Conservation (phyloP, 305 asterid genomes). For the Fraxinus floribunda region DNA sequence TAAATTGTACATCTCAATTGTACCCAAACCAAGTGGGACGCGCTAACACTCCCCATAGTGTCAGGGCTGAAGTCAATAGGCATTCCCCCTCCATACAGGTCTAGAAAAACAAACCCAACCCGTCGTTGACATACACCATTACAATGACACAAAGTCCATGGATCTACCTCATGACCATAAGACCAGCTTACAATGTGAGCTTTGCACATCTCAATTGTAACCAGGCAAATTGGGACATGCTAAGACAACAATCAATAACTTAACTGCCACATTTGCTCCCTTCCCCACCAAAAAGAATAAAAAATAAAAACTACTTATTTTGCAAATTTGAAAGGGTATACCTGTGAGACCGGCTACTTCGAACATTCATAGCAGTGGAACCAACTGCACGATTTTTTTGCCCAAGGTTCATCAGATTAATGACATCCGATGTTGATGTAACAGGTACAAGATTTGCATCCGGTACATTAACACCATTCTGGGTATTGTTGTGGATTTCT, state of each 20-base stretch:
- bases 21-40: not conserved
- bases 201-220: not conserved
- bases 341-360: slow-evolving; percentile 97
- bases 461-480: slow-evolving; percentile 81
- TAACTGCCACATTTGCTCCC: not conserved
- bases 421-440: slow-evolving; percentile 65
- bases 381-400: slow-evolving; percentile 84
- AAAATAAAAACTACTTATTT: slow-evolving; percentile 1
- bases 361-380: slow-evolving; percentile 75
- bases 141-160: not conserved
- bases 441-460: slow-evolving; percentile 74
- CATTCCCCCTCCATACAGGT: not conserved
- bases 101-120: not conserved
- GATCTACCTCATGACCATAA: not conserved
- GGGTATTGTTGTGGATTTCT: slow-evolving; percentile 73
- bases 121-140: not conserved
- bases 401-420: slow-evolving; percentile 79
- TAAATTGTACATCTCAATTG: not conserved
- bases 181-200: not conserved
- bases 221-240: not conserved
- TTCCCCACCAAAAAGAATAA: not conserved
- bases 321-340: slow-evolving; percentile 20
- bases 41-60: not conserved
- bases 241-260: not conserved
- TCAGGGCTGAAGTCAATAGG: not conserved